Percentiles rank a stretch among this genome's conserved stretches.
phyloP scores from a whole-genome alignment of 345 rosid genomes.

The Tarenaya hassleriana region DNA sequence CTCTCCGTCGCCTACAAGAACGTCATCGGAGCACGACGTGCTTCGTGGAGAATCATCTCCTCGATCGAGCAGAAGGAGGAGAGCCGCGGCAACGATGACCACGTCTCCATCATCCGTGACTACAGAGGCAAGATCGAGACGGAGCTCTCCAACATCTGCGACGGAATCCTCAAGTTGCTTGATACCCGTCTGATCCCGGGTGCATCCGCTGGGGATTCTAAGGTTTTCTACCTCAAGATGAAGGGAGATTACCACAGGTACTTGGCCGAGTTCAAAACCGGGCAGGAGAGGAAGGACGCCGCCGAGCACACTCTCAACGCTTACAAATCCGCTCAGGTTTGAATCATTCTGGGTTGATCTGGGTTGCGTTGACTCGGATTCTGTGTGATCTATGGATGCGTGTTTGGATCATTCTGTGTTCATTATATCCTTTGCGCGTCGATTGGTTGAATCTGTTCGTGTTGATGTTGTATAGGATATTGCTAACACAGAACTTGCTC shows the following conservation, averaged over 20 bases:
- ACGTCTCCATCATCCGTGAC: conserved; percentile 72
- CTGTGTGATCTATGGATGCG: conserved; percentile 5
- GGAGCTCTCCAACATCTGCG: conserved; percentile 75
- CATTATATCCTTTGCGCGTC: conserved; percentile 1
- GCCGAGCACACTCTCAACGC: conserved; percentile 86
- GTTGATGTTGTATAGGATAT: conserved; percentile 53
- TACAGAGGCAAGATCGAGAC: conserved; percentile 77
- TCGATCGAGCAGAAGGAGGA: no score
- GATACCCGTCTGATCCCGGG: conserved; percentile 69
- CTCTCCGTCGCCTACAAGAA: no score
- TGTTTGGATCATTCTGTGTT: conserved; percentile 8
- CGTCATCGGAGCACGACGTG: no score
- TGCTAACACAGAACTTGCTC: conserved; percentile 78
- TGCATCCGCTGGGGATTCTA: conserved; percentile 68
- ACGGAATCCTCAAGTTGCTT: conserved; percentile 79
- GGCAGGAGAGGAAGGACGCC: conserved; percentile 80
- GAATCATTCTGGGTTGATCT: not conserved
- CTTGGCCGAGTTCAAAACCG: conserved; percentile 81
- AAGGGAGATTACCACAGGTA: no score
- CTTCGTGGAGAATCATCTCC: no score
- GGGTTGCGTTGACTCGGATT: not conserved
- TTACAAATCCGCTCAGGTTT: conserved; percentile 88
- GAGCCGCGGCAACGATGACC: conserved; percentile 91
- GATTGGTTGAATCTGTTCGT: not conserved
- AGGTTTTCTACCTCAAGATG: conserved; percentile 91